phyloP scores from a whole-genome alignment of 179 eudicot genomes.

The Patellifolia procumbens region DNA sequence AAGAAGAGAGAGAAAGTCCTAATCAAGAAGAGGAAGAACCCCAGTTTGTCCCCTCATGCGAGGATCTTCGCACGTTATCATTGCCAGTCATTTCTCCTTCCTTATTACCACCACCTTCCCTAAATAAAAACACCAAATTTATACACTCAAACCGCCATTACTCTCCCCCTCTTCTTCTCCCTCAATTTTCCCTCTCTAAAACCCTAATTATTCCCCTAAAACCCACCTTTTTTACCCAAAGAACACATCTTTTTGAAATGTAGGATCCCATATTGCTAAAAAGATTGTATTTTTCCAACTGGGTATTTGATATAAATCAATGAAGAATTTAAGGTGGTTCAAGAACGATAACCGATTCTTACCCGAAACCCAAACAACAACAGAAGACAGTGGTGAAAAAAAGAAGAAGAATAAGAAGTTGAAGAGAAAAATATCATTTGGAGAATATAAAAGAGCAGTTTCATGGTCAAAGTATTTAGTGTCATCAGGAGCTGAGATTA shows the following conservation, averaged over 20 bases:
- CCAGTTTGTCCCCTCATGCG: conserved; percentile 57
- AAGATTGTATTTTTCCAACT: not conserved
- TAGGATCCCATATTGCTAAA: not conserved
- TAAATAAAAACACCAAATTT: not conserved
- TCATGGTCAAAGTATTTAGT: conserved; percentile 98
- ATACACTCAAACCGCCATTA: conserved; percentile 10
- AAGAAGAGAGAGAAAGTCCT: conserved; percentile 15
- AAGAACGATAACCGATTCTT: conserved; percentile 26
- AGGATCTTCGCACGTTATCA: conserved; percentile 85
- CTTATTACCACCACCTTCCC: not conserved
- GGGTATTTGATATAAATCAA: not conserved
- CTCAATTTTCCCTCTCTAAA: not conserved
- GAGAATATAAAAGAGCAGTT: conserved; percentile 75
- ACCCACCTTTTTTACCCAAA: conserved; percentile 5
- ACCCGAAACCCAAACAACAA: not conserved
- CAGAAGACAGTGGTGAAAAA: not conserved
- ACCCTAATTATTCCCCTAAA: conserved; percentile 1
- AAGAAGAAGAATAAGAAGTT: conserved; percentile 30
- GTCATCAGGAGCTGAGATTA: conserved; percentile 80
- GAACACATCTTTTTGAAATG: not conserved
- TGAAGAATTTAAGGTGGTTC: conserved; percentile 78
- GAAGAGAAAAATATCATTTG: conserved; percentile 63
- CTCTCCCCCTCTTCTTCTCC: not conserved
- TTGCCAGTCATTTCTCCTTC: conserved; percentile 30
- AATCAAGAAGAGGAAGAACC: conserved; percentile 32